phyloP scores from a whole-genome alignment of 441 rosid species.

The Corymbia citriodora region DNA sequence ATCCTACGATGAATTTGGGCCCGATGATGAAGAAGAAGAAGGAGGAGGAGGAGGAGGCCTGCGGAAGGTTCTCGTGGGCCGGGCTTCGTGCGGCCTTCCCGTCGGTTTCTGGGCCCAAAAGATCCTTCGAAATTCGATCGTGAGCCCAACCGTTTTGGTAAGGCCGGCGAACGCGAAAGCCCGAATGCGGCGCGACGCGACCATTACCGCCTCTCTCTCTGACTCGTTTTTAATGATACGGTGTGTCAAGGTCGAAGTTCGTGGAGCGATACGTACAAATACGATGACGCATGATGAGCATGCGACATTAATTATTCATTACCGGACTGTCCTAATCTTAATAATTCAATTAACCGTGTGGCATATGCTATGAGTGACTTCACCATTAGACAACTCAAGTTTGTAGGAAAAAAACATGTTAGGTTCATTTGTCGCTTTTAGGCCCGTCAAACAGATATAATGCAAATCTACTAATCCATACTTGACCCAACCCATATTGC shows the following conservation, averaged over 20 bases:
- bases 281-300: not conserved
- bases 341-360: not conserved
- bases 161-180: not conserved
- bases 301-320: not conserved
- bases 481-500: too few species aligned
- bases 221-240: accelerated
- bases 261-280: not conserved
- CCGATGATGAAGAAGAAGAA: not conserved
- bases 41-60: not conserved
- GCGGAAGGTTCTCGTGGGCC: not conserved
- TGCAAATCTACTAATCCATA: too few species aligned
- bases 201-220: not conserved
- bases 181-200: not conserved
- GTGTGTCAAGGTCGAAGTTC: not conserved
- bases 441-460: too few species aligned
- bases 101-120: not conserved
- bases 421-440: too few species aligned
- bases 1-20: not conserved
- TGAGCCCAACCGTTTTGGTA: not conserved
- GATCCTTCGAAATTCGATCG: not conserved
- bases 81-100: not conserved
- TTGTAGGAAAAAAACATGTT: too few species aligned
- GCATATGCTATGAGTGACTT: not conserved
- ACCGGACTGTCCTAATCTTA: not conserved
- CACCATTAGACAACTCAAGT: too few species aligned